Evolutionary conservation across 176 grass and related monocot genomes (phyloP).

Genomic region (Tillandsia fasciculata): DNA sequence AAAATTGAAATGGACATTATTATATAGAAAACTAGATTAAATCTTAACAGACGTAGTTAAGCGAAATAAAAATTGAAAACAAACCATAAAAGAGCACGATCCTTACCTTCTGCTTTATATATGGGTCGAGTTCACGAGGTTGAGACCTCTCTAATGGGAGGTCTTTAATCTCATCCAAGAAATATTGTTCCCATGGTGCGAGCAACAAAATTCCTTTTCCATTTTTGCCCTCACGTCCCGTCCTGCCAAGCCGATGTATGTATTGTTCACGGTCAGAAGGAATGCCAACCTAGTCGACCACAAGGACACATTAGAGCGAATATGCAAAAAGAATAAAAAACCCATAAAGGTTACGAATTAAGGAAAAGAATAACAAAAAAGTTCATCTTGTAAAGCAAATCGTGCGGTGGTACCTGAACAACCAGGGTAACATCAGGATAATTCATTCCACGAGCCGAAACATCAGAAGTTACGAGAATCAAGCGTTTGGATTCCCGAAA

Average conservation of each 20-base stretch:
- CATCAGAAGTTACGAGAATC: slow-evolving; percentile 87
- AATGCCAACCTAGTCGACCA: slow-evolving; percentile 53
- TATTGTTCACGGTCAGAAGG: slow-evolving; percentile 88
- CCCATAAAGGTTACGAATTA: not conserved
- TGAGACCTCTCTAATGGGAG: slow-evolving; percentile 50
- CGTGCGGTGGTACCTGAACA: slow-evolving; percentile 51
- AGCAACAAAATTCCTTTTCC: slow-evolving; percentile 75
- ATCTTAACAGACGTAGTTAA: not conserved
- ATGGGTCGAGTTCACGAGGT: slow-evolving; percentile 40
- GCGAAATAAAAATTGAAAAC: not conserved
- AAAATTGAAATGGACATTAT: too few relatives aligned
- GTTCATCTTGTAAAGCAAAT: not conserved
- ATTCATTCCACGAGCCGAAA: slow-evolving; percentile 69
- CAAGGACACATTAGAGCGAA: slow-evolving; percentile 1
- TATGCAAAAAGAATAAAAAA: slow-evolving; percentile 16
- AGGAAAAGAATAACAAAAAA: not conserved
- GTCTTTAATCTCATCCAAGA: slow-evolving; percentile 76
- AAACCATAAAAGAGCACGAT: not conserved
- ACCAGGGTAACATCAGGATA: slow-evolving; percentile 92
- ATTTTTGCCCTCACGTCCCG: slow-evolving; percentile 65
- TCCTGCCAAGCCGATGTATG: slow-evolving; percentile 88
- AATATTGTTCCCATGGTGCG: slow-evolving; percentile 90
- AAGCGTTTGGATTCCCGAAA: slow-evolving; percentile 58
- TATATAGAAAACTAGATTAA: not conserved
- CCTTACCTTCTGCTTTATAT: slow-evolving; percentile 66